Base-by-base conservation (phyloP, 768 basidiomycete genomes). In the Mycena chlorophos region DNA sequence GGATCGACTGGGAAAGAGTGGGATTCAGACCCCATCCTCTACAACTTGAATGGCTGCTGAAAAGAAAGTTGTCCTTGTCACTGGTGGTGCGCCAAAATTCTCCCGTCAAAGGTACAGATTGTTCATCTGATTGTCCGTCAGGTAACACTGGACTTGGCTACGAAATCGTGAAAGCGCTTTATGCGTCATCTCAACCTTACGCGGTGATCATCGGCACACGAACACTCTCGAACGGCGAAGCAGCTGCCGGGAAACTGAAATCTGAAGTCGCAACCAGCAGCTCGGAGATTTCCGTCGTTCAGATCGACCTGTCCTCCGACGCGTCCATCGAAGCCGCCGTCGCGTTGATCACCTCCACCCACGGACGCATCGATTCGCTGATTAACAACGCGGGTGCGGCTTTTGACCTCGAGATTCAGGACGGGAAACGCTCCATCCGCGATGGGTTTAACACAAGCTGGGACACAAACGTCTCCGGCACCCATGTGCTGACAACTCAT, bases 81-180 rank as follows among this genome's bases (percentile, higher is more conserved):
- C n/a, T n/a, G n/a, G n/a, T n/a, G n/a, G n/a, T n/a, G n/a, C n/a
- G n/a, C n/a, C n/a, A n/a, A n/a, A n/a, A n/a, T n/a, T n/a, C n/a
- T n/a, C n/a, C n/a, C n/a, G n/a, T n/a, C n/a, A n/a, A n/a, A n/a
- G n/a, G n/a, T n/a, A n/a, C n/a, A n/a, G n/a, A n/a, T n/a, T n/a
- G n/a, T n/a, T n/a, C n/a, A n/a, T n/a, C n/a, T n/a, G n/a, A n/a
- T n/a, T n/a, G n/a, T n/a, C n/a, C n/a, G n/a, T n/a, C n/a, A 42
- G 48, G 47, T 13, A 55, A 55, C 54, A 55, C 39, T 20, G 54
- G 54, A 12, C 26, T 55, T 13, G 54, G 54, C 48, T 55, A 40
- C 54, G 54, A 55, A 25, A 42, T 29, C 23, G 47, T 55, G 5
- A 38, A 40, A 23, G 54, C 54, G 19, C 29, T 55, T 2, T 26